These are phyloP conservation scores for Laburnicola sp. DNA, from an alignment of 2,329 filamentous ascomycete genomes.

Conservation along the genomic window DNA sequence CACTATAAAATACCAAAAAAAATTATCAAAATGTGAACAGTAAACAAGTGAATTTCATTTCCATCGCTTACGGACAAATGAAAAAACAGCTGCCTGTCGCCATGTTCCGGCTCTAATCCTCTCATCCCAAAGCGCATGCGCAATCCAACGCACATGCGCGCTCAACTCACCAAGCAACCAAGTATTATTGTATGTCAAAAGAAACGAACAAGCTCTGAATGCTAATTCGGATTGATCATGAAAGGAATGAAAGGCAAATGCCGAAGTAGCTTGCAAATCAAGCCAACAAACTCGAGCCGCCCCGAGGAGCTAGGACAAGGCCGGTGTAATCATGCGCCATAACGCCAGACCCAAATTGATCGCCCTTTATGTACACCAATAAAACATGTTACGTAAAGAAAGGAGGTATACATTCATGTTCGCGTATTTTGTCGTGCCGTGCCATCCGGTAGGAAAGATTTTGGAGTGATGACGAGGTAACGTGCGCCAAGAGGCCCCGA, in stretches of 20 bases:
- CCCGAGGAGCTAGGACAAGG: not conserved
- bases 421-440: constrained; percentile 5
- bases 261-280: constrained; percentile 1
- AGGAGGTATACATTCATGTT: constrained; percentile 8
- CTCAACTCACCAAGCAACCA: too few relatives aligned
- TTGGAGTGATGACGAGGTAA: constrained; percentile 17
- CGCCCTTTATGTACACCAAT: constrained; percentile 15
- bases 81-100: too few relatives aligned
- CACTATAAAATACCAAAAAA: too few relatives aligned
- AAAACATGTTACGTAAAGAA: constrained; percentile 14
- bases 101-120: too few relatives aligned
- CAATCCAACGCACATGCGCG: too few relatives aligned
- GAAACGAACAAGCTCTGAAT: too few relatives aligned
- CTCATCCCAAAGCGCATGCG: too few relatives aligned
- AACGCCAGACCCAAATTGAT: constrained; percentile 6
- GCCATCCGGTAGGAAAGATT: constrained; percentile 2
- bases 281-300: not conserved
- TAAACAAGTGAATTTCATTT: too few relatives aligned
- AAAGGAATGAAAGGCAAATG: constrained; percentile 6
- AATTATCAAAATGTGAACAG: too few relatives aligned
- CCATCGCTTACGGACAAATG: too few relatives aligned
- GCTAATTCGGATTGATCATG: too few relatives aligned
- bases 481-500: constrained; percentile 31
- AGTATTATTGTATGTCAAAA: too few relatives aligned
- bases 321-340: constrained; percentile 12